Base-by-base conservation (phyloP, 148 eudicot species). In the Polygonum maritimum region DNA sequence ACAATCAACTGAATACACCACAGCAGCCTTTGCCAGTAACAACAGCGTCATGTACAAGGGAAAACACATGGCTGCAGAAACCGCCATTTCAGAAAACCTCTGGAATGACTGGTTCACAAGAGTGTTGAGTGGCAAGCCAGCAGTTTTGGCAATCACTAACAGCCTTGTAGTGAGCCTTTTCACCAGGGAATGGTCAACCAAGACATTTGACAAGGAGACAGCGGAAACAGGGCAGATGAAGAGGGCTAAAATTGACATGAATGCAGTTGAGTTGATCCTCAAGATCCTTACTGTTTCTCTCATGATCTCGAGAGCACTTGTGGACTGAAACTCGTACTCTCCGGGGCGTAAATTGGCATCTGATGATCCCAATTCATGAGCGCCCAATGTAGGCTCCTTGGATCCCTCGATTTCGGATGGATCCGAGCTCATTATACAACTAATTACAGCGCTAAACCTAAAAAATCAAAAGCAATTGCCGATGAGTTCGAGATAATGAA, bases 1-100 rank as follows among this genome's bases (percentile, higher is more conserved):
- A 81, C 98, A 92, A 70, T 95, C 96, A 40, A 95, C 97, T 0
- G 97, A 85, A 82, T 90, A 87, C 8, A 90, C 86, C 63, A 95
- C 85, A 14, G 91, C 94, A 22, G 90, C 89, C 80, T 90, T 95
- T 4, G 98, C 88, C 77, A 95, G 74, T n/a, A 95, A 84, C 54
- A 86, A 86, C 73, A 95, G 76, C 11, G 96, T 88, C 74, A 88
- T 67, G 80, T 83, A 95, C 77, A 95, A 84, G 44, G 96, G 91
- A 82, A 90, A 95, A 76, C 94, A 89, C 80, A 90, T 62, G 51
- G 84, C 76, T 21, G 86, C 79, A 4, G 97, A 92, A 82, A 95
- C 77, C 3, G 77, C 86, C 82, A 85, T 82, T 78, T 92, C 98
- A 0, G 97, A 85, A 49, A 95, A 87, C 80, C 86, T 88, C 14